phyloP scores from a whole-genome alignment of 1,284 basidiomycete species.

The Cryptococcus amylolentus region DNA sequence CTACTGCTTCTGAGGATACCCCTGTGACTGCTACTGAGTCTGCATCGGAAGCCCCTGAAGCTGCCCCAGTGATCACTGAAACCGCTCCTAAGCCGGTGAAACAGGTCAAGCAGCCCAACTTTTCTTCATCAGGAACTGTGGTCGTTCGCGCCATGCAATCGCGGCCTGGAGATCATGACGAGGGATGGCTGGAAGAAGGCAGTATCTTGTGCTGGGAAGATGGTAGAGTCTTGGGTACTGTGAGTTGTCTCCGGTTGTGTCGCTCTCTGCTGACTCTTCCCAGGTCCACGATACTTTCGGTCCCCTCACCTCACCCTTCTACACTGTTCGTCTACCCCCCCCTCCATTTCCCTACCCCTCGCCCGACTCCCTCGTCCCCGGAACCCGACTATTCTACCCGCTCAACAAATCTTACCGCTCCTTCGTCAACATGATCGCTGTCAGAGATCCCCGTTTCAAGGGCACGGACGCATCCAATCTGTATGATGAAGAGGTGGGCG shows the following conservation, averaged over 20 bases:
- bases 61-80: background rate
- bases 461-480: conserved; percentile 57
- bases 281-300: conserved; percentile 58
- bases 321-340: conserved; percentile 47
- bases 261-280: background rate
- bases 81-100: background rate
- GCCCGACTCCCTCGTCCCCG: conserved; percentile 19
- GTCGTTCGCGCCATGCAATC: conserved; percentile 47
- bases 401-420: conserved; percentile 45
- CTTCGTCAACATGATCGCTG: conserved; percentile 52
- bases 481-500: conserved; percentile 56
- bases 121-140: conserved; percentile 48
- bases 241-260: conserved; percentile 23
- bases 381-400: conserved; percentile 51
- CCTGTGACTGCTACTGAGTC: background rate
- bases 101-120: conserved; percentile 18
- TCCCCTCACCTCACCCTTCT: conserved; percentile 55
- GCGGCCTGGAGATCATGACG: conserved; percentile 32
- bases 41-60: background rate
- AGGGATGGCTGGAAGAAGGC: conserved; percentile 54
- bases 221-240: conserved; percentile 53
- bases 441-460: conserved; percentile 50
- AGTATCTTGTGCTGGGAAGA: conserved; percentile 54
- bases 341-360: conserved; percentile 44
- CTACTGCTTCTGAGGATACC: too few species aligned